These are phyloP conservation scores for Aureobasidium uvarum DNA, from an alignment of 2,329 filamentous ascomycete genomes.

Conservation along the genomic window DNA sequence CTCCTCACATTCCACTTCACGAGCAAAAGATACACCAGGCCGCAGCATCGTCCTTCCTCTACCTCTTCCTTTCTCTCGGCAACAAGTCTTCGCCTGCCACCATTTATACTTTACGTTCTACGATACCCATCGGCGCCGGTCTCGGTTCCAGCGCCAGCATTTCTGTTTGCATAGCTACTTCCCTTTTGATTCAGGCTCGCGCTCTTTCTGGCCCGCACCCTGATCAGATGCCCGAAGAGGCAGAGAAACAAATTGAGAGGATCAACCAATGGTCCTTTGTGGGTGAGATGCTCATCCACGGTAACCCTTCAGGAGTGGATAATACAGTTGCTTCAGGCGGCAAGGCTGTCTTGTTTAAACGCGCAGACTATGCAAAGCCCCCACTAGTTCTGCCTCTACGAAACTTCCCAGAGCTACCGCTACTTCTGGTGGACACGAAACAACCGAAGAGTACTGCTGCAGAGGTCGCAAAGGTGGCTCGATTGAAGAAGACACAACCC, in stretches of 20 bases:
- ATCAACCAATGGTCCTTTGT: conserved; percentile 99
- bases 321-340: conserved; percentile 94
- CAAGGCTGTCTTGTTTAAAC: conserved; percentile 89
- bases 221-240: conserved; percentile 84
- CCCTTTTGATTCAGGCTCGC: conserved; percentile 82
- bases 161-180: conserved; percentile 80
- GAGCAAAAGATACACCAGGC: conserved; percentile 79
- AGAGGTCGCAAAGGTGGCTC: conserved; percentile 83
- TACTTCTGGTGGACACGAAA: conserved; percentile 85
- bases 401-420: conserved; percentile 86
- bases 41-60: conserved; percentile 83
- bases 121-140: conserved; percentile 87
- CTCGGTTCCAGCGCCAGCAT: conserved; percentile 94
- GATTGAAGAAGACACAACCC: conserved; percentile 68
- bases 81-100: conserved; percentile 75
- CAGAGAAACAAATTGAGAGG: conserved; percentile 84
- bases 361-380: conserved; percentile 70
- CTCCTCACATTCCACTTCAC: conserved; percentile 62
- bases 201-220: conserved; percentile 87
- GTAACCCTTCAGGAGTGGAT: conserved; percentile 93
- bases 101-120: conserved; percentile 87
- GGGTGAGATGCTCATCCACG: conserved; percentile 94
- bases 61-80: conserved; percentile 85
- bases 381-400: conserved; percentile 73
- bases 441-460: conserved; percentile 80